phyloP scores from a whole-genome alignment of 1,284 basidiomycete species.

The Cerrena zonata region DNA sequence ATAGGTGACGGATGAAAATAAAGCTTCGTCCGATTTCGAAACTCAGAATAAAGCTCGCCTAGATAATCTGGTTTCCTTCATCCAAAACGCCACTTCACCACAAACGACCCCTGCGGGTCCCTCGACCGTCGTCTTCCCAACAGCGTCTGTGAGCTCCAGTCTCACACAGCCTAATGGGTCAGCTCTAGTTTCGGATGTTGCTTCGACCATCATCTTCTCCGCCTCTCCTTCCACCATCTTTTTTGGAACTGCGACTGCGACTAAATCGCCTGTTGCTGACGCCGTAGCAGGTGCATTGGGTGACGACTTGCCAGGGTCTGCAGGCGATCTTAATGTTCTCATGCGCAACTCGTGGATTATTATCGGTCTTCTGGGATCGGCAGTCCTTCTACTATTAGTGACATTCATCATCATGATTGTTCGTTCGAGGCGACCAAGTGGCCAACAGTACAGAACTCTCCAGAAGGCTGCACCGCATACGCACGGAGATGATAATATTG shows the following conservation, averaged over 20 bases:
- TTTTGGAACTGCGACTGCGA: background rate
- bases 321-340: background rate
- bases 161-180: background rate
- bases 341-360: background rate
- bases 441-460: background rate
- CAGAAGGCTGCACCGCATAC: background rate
- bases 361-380: background rate
- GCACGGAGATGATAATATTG: background rate
- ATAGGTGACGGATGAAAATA: slow-evolving; percentile 1
- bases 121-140: background rate
- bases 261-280: background rate
- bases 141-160: background rate
- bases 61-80: background rate
- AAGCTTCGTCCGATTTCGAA: slow-evolving; percentile 3
- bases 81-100: background rate
- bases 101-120: background rate
- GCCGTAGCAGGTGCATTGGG: background rate
- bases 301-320: background rate
- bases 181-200: background rate
- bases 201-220: background rate
- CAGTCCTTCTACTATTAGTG: background rate
- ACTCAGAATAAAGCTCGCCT: background rate
- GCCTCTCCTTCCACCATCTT: background rate
- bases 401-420: background rate
- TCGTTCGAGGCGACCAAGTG: background rate